phyloP scores from a whole-genome alignment of 2,329 filamentous ascomycete genomes.

The Cordyceps farinosa region DNA sequence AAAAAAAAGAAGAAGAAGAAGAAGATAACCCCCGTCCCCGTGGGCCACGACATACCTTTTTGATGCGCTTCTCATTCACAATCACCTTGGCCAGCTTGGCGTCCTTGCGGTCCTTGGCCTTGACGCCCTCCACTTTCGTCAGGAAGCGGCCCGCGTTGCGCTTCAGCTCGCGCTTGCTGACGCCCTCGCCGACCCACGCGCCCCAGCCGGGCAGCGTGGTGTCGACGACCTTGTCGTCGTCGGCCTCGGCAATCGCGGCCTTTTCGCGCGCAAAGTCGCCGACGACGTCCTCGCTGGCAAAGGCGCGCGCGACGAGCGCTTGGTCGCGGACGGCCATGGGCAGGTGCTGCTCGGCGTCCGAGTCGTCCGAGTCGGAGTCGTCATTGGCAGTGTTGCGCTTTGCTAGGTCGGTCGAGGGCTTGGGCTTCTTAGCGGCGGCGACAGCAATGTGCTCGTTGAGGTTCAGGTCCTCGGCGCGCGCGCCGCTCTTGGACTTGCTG shows the following conservation, averaged over 20 bases:
- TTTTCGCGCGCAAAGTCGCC: constrained; percentile 81
- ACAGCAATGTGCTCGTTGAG: constrained; percentile 29
- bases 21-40: no score
- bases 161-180: constrained; percentile 67
- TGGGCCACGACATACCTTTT: no score
- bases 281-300: constrained; percentile 84
- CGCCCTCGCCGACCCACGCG: constrained; percentile 79
- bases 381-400: constrained; percentile 29
- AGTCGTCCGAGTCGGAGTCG: constrained; percentile 42
- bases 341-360: constrained; percentile 41
- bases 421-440: constrained; percentile 29
- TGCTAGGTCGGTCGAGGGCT: constrained; percentile 22
- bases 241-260: constrained; percentile 63
- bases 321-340: constrained; percentile 58
- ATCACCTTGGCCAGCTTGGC: constrained; percentile 80
- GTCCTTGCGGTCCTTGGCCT: constrained; percentile 74
- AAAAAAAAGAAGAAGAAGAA: neutral
- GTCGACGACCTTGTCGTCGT: constrained; percentile 79
- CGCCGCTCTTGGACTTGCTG: constrained; percentile 37
- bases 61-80: constrained; percentile 84
- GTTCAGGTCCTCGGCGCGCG: constrained; percentile 37
- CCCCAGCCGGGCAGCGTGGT: constrained; percentile 94
- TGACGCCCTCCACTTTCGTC: constrained; percentile 67
- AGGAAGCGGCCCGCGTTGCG: constrained; percentile 60
- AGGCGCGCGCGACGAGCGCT: constrained; percentile 74